These are phyloP conservation scores for Xylaria sp. DNA, from an alignment of 2,329 filamentous ascomycete genomes.

Conservation along the genomic window DNA sequence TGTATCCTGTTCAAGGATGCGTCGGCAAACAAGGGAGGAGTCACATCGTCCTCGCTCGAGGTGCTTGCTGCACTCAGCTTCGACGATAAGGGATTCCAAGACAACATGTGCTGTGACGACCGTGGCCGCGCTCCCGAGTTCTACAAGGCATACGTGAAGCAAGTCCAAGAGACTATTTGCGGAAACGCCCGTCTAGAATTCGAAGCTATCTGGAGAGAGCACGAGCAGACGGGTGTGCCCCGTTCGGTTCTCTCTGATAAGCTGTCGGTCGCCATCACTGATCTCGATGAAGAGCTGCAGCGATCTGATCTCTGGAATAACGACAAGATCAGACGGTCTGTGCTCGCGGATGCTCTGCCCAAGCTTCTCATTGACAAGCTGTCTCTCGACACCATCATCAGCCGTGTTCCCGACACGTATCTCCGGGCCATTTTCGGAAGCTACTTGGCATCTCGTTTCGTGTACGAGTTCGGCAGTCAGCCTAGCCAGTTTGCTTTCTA, in stretches of 20 bases:
- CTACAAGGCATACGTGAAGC: constrained; percentile 87
- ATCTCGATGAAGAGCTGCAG: constrained; percentile 92
- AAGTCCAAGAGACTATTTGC: constrained; percentile 86
- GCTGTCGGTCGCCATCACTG: constrained; percentile 88
- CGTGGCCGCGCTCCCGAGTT: constrained; percentile 74
- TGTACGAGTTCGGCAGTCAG: constrained; percentile 89
- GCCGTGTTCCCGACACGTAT: constrained; percentile 86
- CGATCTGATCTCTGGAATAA: constrained; percentile 89
- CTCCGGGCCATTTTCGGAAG: constrained; percentile 93
- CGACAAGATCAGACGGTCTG: constrained; percentile 66
- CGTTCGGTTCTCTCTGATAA: constrained; percentile 88
- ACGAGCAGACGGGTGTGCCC: constrained; percentile 71
- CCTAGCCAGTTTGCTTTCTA: constrained; percentile 98
- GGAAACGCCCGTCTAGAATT: constrained; percentile 92
- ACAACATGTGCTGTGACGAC: constrained; percentile 85
- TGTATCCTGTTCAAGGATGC: constrained; percentile 97
- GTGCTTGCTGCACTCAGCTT: constrained; percentile 93
- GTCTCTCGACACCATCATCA: constrained; percentile 79
- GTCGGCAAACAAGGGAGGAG: constrained; percentile 96
- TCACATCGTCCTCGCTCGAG: constrained; percentile 94
- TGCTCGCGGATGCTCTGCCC: constrained; percentile 81
- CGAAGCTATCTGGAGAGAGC: constrained; percentile 95
- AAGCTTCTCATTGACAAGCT: constrained; percentile 81
- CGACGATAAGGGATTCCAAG: constrained; percentile 78
- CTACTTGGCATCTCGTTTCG: constrained; percentile 89